A percentile compares a stretch with the other conserved stretches of the same genome.
Conservation (phyloP, 176 grass and related monocot genomes). For the Triticum urartu region DNA sequence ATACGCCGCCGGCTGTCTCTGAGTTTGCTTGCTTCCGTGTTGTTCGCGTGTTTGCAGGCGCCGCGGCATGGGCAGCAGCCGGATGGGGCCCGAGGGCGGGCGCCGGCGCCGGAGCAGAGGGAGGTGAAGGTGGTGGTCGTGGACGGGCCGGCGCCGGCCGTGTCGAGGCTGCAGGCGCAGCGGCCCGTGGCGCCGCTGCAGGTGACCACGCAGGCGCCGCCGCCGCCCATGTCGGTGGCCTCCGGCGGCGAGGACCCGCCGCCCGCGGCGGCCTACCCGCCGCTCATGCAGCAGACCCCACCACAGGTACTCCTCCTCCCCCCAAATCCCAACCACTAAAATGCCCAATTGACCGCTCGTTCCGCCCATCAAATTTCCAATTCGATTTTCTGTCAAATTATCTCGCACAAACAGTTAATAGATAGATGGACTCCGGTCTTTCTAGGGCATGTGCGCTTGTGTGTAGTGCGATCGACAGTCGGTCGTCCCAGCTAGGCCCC, state of each 20-base stretch:
- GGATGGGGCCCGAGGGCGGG: not conserved
- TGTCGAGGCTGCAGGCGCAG: slow-evolving; percentile 69
- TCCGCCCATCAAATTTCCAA: not conserved
- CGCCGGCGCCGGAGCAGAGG: slow-evolving; percentile 15
- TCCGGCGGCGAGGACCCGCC: slow-evolving; percentile 40
- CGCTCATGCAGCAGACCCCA: slow-evolving; percentile 30
- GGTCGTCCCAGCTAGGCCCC: not conserved
- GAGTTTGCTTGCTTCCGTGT: not conserved
- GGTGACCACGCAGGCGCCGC: slow-evolving; percentile 60
- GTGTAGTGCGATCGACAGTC: slow-evolving; percentile 31
- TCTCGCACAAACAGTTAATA: not conserved
- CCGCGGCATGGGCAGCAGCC: slow-evolving; percentile 22
- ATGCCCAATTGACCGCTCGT: not conserved
- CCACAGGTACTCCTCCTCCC: slow-evolving; percentile 41
- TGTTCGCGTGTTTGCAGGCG: slow-evolving; percentile 1
- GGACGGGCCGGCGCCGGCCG: slow-evolving; percentile 25
- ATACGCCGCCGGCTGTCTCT: not conserved
- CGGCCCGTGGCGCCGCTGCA: slow-evolving; percentile 64
- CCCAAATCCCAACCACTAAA: not conserved
- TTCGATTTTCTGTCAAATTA: not conserved
- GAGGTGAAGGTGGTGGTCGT: slow-evolving; percentile 41
- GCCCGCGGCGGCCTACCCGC: slow-evolving; percentile 36
- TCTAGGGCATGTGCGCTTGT: slow-evolving; percentile 26
- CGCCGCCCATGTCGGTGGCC: slow-evolving; percentile 39
- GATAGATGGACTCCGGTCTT: slow-evolving; percentile 1